phyloP scores from a whole-genome alignment of 148 eudicot species.

The Rhododendron ovatum region DNA sequence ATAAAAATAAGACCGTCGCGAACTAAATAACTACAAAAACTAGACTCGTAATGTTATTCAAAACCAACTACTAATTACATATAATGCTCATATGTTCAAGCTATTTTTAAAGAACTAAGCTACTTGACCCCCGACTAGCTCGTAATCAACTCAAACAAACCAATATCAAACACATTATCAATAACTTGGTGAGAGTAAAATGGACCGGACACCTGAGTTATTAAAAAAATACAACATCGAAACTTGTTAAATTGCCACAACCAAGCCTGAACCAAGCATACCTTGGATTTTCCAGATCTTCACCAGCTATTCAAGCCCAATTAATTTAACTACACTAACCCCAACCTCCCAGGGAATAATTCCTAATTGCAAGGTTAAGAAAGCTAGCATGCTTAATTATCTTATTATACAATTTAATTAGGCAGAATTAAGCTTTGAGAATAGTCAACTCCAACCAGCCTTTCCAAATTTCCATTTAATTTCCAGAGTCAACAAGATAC shows the following conservation, averaged over 20 bases:
- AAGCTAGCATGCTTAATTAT: background rate
- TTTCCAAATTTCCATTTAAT: conserved; percentile 11
- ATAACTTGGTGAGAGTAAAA: background rate
- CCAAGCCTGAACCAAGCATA: background rate
- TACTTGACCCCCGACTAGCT: too few species aligned
- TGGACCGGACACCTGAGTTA: background rate
- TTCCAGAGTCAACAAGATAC: conserved; percentile 13
- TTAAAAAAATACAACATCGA: background rate
- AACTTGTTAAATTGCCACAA: background rate
- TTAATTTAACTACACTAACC: background rate
- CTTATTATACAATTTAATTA: conserved; percentile 8
- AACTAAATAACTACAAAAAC: too few species aligned
- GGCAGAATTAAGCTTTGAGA: background rate
- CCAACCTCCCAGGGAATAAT: background rate
- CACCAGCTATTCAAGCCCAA: background rate
- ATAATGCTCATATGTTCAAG: too few species aligned
- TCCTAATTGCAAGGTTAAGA: background rate
- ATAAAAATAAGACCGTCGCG: too few species aligned
- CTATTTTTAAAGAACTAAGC: too few species aligned
- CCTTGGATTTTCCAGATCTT: background rate
- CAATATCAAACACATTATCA: background rate
- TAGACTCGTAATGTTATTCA: too few species aligned
- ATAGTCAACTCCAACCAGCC: background rate
- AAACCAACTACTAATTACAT: too few species aligned
- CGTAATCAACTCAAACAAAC: too few species aligned